Evolutionary conservation across 306 rosid genomes (phyloP).

Genomic region (Betula pendula): DNA sequence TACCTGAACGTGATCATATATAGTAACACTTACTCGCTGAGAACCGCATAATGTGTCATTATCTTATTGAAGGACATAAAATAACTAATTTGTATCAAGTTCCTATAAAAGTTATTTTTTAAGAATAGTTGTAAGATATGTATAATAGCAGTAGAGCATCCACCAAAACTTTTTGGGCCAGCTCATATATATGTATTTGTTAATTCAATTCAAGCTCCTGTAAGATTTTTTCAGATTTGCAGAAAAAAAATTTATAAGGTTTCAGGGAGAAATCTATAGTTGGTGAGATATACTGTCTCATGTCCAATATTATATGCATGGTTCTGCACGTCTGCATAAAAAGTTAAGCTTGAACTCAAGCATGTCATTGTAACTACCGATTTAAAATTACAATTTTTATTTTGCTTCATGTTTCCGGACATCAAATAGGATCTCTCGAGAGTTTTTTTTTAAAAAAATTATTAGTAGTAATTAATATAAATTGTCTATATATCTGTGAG

Average conservation of each 20-base stretch:
- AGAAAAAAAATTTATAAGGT: background rate
- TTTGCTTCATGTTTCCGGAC: constrained; percentile 51
- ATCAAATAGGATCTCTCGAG: constrained; percentile 2
- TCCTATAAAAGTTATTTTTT: too few relatives aligned
- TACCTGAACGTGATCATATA: too few relatives aligned
- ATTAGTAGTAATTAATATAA: too few relatives aligned
- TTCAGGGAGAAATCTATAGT: constrained; percentile 7
- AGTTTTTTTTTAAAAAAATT: too few relatives aligned
- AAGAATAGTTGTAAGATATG: too few relatives aligned
- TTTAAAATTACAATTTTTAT: constrained; percentile 20
- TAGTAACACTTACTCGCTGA: too few relatives aligned
- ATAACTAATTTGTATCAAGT: too few relatives aligned
- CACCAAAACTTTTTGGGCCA: constrained; percentile 5
- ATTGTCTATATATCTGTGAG: too few relatives aligned
- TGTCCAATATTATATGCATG: constrained; percentile 25
- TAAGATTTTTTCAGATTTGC: background rate
- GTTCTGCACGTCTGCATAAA: constrained; percentile 8
- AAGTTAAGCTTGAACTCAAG: constrained; percentile 16
- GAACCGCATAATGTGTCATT: too few relatives aligned
- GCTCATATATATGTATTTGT: constrained; percentile 13
- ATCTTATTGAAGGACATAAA: too few relatives aligned
- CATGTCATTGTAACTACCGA: constrained; percentile 35
- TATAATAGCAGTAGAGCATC: background rate
- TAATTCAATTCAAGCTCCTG: constrained; percentile 7
- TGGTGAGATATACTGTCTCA: constrained; percentile 33